Evolutionary conservation across 148 eudicot species (phyloP).

Genomic region (Rhododendron mucronatum): DNA sequence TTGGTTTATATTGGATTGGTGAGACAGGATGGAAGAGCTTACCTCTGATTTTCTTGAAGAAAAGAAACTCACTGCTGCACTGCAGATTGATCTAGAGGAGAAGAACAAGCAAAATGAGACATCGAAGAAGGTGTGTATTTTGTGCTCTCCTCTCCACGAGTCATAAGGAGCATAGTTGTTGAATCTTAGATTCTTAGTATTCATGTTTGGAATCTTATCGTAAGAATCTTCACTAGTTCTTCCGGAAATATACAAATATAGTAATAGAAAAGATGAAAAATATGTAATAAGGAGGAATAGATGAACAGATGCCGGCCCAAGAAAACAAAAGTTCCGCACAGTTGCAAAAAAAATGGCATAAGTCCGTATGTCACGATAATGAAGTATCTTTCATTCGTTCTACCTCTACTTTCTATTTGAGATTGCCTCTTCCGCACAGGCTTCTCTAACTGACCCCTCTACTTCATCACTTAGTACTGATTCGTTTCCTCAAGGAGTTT

Average conservation of each 20-base stretch:
- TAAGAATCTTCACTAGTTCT: background rate
- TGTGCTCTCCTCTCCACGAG: background rate
- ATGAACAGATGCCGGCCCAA: background rate
- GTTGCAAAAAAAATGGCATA: background rate
- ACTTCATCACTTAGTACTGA: background rate
- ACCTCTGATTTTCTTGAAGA: constrained; percentile 40
- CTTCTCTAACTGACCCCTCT: background rate
- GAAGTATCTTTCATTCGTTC: background rate
- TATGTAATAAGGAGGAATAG: background rate
- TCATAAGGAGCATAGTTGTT: background rate
- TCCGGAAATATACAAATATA: background rate
- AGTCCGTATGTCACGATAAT: background rate
- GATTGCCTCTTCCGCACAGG: background rate
- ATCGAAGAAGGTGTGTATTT: constrained; percentile 51
- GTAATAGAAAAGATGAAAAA: background rate
- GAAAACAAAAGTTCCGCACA: background rate
- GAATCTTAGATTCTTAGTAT: background rate
- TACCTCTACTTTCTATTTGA: background rate
- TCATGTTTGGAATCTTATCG: background rate
- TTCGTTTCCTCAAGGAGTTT: background rate
- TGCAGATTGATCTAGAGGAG: constrained; percentile 48
- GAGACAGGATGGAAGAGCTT: constrained; percentile 73
- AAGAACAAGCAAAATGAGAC: constrained; percentile 50
- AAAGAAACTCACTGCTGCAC: constrained; percentile 37
- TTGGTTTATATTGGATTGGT: constrained; percentile 17